These are phyloP conservation scores for Pseudocercospora cruenta DNA, from an alignment of 2,329 filamentous ascomycete genomes.

Conservation along the genomic window DNA sequence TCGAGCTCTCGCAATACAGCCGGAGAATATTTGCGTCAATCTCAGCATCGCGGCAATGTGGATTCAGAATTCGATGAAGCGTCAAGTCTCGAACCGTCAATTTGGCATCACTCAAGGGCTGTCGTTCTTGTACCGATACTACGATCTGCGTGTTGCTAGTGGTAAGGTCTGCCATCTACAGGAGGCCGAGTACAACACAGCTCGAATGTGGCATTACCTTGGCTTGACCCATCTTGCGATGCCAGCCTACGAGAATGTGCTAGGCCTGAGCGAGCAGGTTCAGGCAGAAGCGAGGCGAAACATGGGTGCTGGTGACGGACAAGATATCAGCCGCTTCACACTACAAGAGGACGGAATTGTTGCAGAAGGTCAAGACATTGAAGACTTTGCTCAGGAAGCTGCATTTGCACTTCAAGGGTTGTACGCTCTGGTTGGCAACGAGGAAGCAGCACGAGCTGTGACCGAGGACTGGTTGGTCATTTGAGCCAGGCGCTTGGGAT, in stretches of 20 bases:
- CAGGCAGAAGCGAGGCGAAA: constrained; percentile 40
- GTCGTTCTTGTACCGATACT: constrained; percentile 76
- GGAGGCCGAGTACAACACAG: constrained; percentile 83
- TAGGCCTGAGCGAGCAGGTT: constrained; percentile 56
- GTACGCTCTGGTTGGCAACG: constrained; percentile 67
- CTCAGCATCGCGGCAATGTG: constrained; percentile 83
- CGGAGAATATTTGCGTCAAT: constrained; percentile 75
- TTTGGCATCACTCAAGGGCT: constrained; percentile 85
- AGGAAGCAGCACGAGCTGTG: constrained; percentile 61
- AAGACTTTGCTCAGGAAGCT: constrained; percentile 70
- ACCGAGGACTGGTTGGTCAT: constrained; percentile 61
- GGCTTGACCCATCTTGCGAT: constrained; percentile 74
- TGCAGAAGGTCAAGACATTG: constrained; percentile 37
- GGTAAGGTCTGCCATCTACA: constrained; percentile 57
- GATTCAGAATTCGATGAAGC: constrained; percentile 85
- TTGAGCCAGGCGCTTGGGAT: constrained; percentile 24
- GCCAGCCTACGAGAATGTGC: constrained; percentile 67
- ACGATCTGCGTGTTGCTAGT: constrained; percentile 57
- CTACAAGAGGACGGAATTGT: not conserved
- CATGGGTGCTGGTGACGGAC: constrained; percentile 34
- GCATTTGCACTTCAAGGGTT: constrained; percentile 75
- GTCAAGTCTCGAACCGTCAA: constrained; percentile 87
- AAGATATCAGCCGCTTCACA: not conserved
- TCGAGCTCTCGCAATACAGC: constrained; percentile 66
- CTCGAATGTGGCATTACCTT: constrained; percentile 73